Base-by-base conservation (phyloP, 768 basidiomycete genomes). In the Mrakia blollopis region DNA sequence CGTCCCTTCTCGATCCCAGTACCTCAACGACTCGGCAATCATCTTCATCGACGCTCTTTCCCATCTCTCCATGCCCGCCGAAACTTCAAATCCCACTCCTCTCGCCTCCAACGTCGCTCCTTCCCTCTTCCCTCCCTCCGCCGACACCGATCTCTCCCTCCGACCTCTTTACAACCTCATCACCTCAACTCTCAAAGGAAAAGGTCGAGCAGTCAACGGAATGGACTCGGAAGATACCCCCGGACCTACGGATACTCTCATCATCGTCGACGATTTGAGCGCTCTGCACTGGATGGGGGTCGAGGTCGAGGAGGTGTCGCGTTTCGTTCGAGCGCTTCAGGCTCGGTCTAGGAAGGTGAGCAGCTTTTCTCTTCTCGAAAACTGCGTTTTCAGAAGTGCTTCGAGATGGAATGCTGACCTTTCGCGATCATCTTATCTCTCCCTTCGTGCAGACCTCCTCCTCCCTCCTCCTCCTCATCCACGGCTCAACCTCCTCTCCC, bases 151-250 rank as follows among this genome's bases (percentile, higher is more conserved):
- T n/a, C 63, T 67, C 30, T 21, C 67, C 3, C 68, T 76, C 10
- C 75, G 75, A 13, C 54, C 75, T 41, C 76, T 77, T 14, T 77
- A 57, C 72, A 71, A 77, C 76, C 44, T 57, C 52, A 65, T 77
- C 18, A 8, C 30, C 10, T 14, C 72, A 25, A 32, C 63, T n/a
- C 67, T 77, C 18, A 73, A 77, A 39, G 76, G 71, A 44, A 77
- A 73, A n/a, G 60, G 57, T 6, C 16, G 44, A 6, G 21, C 32
- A 21, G 11, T 23, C 28, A 37, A 21, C 23, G 32, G 41, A 1
- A 16, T 30, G 28, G 39, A 16, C 0, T 25, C 25, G 30, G 61
- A 70, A 25, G 74, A 75, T n/a, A 14, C 28, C 18, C 28, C 44
- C 47, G 69, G 69, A 35, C 69, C 47, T 28, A 63, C 60, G 13